A percentile compares a stretch with the other conserved stretches of the same genome.
phyloP scores from a whole-genome alignment of 2,329 filamentous ascomycete genomes.

The Raffaelea ambrosiae region DNA sequence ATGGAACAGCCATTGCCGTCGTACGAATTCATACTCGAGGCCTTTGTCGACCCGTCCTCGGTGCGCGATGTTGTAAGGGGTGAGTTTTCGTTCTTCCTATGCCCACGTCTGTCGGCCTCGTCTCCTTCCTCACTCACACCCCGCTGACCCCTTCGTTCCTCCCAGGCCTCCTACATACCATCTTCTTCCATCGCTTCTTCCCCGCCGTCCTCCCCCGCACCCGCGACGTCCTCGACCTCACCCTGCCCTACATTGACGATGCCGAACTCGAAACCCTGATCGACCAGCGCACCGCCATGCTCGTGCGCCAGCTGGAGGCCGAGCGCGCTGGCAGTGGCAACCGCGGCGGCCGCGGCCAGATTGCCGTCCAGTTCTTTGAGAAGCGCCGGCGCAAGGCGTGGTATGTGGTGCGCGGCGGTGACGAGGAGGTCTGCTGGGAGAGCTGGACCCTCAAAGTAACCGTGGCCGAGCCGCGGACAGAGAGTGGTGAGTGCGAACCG shows the following conservation, averaged over 20 bases:
- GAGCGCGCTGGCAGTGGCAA: conserved; percentile 44
- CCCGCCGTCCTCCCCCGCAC: conserved; percentile 73
- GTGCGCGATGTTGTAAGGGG: conserved; percentile 92
- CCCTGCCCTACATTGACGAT: conserved; percentile 81
- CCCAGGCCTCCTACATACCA: conserved; percentile 83
- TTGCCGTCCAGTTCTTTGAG: conserved; percentile 90
- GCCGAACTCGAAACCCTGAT: conserved; percentile 89
- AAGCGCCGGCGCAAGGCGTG: conserved; percentile 77
- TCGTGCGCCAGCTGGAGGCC: conserved; percentile 69
- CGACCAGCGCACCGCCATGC: conserved; percentile 71
- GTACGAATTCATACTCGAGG: conserved; percentile 86
- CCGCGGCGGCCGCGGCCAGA: conserved; percentile 61
- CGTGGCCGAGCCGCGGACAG: conserved; percentile 81
- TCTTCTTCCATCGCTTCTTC: conserved; percentile 99
- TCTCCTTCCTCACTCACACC: not conserved
- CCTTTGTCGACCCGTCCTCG: conserved; percentile 82
- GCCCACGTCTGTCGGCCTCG: not conserved
- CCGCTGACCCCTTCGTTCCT: not conserved
- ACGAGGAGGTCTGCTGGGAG: conserved; percentile 97
- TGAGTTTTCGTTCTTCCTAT: conserved; percentile 26
- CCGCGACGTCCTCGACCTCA: conserved; percentile 83
- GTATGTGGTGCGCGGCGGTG: conserved; percentile 56
- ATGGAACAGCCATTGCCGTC: conserved; percentile 28
- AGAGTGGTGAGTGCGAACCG: conserved; percentile 71
- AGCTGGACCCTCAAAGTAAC: conserved; percentile 90